Conservation (phyloP, 345 rosid genomes). For the Jatropha curcas region DNA sequence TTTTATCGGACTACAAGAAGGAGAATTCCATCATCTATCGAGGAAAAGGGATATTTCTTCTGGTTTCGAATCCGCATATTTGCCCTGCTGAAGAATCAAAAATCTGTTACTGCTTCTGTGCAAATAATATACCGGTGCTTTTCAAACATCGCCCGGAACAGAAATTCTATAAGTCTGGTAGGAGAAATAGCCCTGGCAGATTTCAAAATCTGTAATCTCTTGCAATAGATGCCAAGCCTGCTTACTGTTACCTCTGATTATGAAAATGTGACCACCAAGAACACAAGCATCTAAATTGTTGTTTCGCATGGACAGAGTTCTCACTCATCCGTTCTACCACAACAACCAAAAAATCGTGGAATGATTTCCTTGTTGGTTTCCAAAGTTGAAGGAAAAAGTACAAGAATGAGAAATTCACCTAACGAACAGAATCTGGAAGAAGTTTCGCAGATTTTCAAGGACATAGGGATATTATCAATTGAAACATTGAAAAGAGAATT, state of each 20-base stretch:
- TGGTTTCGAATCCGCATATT: slow-evolving; percentile 46
- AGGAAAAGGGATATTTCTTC: no score
- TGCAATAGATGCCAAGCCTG: slow-evolving; percentile 73
- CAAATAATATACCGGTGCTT: slow-evolving; percentile 41
- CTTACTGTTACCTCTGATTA: slow-evolving; percentile 37
- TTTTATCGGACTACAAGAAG: slow-evolving; percentile 55
- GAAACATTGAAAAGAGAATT: slow-evolving; percentile 74
- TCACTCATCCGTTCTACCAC: slow-evolving; percentile 57
- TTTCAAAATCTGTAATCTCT: slow-evolving; percentile 61
- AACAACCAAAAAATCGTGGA: slow-evolving; percentile 63
- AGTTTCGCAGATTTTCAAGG: slow-evolving; percentile 66
- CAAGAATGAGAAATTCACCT: slow-evolving; percentile 59
- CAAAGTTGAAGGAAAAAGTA: slow-evolving; percentile 75
- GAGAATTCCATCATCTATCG: no score
- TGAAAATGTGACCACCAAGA: slow-evolving; percentile 39
- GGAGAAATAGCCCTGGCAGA: slow-evolving; percentile 60
- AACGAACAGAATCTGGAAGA: slow-evolving; percentile 75
- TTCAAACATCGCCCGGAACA: slow-evolving; percentile 44
- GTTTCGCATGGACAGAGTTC: slow-evolving; percentile 79
- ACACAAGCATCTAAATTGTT: slow-evolving; percentile 63
- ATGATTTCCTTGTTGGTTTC: slow-evolving; percentile 80
- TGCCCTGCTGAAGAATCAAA: slow-evolving; percentile 61
- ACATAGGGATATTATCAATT: slow-evolving; percentile 50
- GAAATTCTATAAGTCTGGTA: slow-evolving; percentile 47
- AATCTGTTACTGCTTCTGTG: slow-evolving; percentile 45